A percentile compares a stretch with the other conserved stretches of the same genome.
Conservation (phyloP, 2,329 filamentous ascomycete genomes). For the Xylariales sp. region DNA sequence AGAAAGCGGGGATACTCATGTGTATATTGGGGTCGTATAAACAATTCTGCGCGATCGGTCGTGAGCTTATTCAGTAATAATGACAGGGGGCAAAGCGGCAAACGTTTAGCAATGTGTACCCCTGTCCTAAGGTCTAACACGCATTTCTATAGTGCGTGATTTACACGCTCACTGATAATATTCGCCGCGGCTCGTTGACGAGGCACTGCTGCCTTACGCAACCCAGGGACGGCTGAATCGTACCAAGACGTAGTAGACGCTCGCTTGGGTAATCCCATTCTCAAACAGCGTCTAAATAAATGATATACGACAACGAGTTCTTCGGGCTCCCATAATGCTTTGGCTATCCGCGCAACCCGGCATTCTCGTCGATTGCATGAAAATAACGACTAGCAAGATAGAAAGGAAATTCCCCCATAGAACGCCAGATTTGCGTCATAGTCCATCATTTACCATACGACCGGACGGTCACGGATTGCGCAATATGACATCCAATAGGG, state of each 20-base stretch:
- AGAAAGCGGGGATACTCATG: neutral
- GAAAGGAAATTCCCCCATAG: neutral
- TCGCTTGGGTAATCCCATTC: no score
- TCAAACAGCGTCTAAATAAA: no score
- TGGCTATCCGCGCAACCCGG: no score
- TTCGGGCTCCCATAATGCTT: no score
- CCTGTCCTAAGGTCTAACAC: conserved; percentile 2
- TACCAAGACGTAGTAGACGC: no score
- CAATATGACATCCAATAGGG: conserved; percentile 12
- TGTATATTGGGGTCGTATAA: no score
- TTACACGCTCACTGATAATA: neutral
- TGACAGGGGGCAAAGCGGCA: neutral
- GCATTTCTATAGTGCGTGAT: neutral
- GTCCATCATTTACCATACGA: neutral
- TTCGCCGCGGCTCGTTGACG: neutral
- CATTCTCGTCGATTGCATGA: no score
- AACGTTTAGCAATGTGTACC: neutral
- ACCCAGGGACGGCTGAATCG: no score
- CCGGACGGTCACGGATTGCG: neutral
- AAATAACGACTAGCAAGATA: neutral
- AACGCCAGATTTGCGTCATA: conserved; percentile 16
- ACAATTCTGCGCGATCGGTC: neutral
- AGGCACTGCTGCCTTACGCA: no score
- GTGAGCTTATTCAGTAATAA: neutral
- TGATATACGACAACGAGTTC: no score